phyloP scores from a whole-genome alignment of 1,284 basidiomycete genomes.

The Cutaneotrichosporon cavernicola region DNA sequence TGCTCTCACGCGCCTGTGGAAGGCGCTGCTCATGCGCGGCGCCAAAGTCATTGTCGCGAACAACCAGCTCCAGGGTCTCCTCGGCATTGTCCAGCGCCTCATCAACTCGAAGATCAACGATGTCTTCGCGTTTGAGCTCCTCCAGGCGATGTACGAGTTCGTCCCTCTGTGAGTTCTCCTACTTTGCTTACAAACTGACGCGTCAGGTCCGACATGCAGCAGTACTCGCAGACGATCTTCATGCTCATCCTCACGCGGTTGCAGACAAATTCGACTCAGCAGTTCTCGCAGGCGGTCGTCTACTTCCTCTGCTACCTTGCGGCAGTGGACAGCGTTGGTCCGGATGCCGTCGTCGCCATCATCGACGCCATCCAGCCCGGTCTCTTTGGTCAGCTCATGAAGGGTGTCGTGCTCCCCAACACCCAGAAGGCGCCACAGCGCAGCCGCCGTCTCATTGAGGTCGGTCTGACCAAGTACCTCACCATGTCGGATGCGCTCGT shows the following conservation, averaged over 20 bases:
- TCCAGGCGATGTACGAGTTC: constrained; percentile 72
- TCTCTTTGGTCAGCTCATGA: constrained; percentile 79
- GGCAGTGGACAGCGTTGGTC: constrained; percentile 72
- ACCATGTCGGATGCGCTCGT: constrained; percentile 71
- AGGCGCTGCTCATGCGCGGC: constrained; percentile 78
- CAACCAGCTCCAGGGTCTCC: constrained; percentile 72
- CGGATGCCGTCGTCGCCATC: constrained; percentile 72
- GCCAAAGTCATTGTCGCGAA: constrained; percentile 66
- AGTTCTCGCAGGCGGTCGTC: constrained; percentile 79
- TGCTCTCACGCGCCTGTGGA: constrained; percentile 82
- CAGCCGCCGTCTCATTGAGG: constrained; percentile 77
- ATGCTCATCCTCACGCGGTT: constrained; percentile 79
- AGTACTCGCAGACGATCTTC: constrained; percentile 74
- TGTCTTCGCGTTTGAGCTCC: constrained; percentile 82
- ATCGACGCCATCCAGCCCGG: constrained; percentile 83
- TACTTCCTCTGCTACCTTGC: constrained; percentile 73
- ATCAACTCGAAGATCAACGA: constrained; percentile 88
- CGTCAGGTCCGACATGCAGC: constrained; percentile 64
- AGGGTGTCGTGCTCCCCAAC: constrained; percentile 77
- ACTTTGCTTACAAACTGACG: constrained; percentile 10
- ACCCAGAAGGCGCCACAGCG: constrained; percentile 73
- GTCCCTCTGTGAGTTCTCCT: constrained; percentile 66
- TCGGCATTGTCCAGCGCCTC: constrained; percentile 90
- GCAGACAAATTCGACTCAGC: constrained; percentile 86
- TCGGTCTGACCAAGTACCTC: constrained; percentile 79